These are phyloP conservation scores for Ophioceras dolichostomum DNA, from an alignment of 2,329 filamentous ascomycete species.

Conservation along the genomic window DNA sequence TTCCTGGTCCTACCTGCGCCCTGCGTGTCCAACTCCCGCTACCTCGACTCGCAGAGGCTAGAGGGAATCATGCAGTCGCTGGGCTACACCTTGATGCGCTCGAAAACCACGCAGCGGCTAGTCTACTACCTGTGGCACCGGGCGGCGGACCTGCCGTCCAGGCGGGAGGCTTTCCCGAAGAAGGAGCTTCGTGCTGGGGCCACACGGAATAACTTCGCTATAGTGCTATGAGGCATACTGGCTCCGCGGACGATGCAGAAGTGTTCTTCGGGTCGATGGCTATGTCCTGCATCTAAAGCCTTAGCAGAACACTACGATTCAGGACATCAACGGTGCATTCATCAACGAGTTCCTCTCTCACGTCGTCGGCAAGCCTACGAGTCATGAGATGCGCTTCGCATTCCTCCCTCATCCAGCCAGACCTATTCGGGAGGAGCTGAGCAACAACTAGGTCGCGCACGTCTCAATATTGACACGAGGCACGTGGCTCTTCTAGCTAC, in stretches of 20 bases:
- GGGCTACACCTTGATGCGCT: slow-evolving; percentile 54
- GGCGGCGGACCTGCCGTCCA: slow-evolving; percentile 10
- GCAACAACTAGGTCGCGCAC: no score
- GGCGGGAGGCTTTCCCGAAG: slow-evolving; percentile 35
- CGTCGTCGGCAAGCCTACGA: no score
- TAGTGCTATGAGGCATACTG: slow-evolving; percentile 51
- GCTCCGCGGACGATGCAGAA: neutral
- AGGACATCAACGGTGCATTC: neutral
- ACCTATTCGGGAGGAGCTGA: no score
- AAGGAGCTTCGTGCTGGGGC: slow-evolving; percentile 63
- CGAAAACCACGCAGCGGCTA: slow-evolving; percentile 71
- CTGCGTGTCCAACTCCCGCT: slow-evolving; percentile 83
- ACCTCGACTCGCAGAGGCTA: slow-evolving; percentile 62
- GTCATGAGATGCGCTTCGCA: no score
- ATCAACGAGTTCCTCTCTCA: no score
- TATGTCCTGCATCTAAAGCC: no score
- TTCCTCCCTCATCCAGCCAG: no score
- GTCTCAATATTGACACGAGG: no score
- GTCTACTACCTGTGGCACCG: slow-evolving; percentile 80
- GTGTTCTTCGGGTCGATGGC: no score
- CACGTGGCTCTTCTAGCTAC: no score
- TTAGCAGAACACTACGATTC: no score
- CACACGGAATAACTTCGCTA: slow-evolving; percentile 81
- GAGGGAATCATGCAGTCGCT: slow-evolving; percentile 62
- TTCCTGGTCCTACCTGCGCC: slow-evolving; percentile 86